A percentile compares a stretch with the other conserved stretches of the same genome.
Conservation (phyloP, 2,329 filamentous ascomycete genomes). For the Xylariaceae sp. region DNA sequence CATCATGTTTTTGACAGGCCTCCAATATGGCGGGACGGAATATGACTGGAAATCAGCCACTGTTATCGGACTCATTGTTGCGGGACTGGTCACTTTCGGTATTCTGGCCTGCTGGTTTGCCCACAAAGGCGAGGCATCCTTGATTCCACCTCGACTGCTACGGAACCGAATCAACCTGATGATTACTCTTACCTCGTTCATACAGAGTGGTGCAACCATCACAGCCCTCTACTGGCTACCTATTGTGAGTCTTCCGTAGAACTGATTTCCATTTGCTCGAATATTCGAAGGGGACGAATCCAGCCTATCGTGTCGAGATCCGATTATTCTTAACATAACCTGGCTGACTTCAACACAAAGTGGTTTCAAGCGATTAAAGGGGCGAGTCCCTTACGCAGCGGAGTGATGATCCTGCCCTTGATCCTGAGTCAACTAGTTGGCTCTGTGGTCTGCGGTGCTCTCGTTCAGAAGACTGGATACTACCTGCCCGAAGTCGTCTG, state of each 20-base stretch:
- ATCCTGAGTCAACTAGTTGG: conserved; percentile 22
- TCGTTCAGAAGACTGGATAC: conserved; percentile 21
- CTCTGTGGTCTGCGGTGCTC: conserved; percentile 17
- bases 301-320: too few relatives aligned
- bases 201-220: conserved; percentile 17
- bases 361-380: conserved; percentile 25
- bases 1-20: conserved; percentile 40
- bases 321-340: too few relatives aligned
- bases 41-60: conserved; percentile 31
- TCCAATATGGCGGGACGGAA: conserved; percentile 39
- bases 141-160: conserved; percentile 24
- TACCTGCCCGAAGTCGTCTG: conserved; percentile 30
- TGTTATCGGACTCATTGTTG: conserved; percentile 34
- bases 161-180: conserved; percentile 14
- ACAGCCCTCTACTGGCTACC: conserved; percentile 20
- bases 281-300: too few relatives aligned
- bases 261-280: too few relatives aligned
- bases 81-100: conserved; percentile 24
- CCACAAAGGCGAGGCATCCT: conserved; percentile 35
- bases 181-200: conserved; percentile 17
- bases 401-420: conserved; percentile 21
- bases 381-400: conserved; percentile 15
- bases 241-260: conserved; percentile 3
- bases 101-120: conserved; percentile 31
- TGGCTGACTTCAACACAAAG: too few relatives aligned